These are phyloP conservation scores for Monosporascus sp. DNA, from an alignment of 2,329 filamentous ascomycete species.

Conservation along the genomic window DNA sequence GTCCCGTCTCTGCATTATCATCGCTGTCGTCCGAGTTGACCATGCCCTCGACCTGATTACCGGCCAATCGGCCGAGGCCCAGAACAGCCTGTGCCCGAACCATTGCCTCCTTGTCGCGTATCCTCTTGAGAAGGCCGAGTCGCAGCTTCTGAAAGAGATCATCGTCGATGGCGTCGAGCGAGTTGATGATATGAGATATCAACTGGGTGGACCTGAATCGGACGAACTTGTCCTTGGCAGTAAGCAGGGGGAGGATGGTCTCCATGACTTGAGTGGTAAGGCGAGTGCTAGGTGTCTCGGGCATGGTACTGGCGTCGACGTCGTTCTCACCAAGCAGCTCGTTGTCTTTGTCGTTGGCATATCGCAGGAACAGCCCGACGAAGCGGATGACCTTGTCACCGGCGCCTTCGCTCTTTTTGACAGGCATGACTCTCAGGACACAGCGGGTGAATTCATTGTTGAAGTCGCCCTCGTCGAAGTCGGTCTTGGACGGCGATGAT, in stretches of 20 bases:
- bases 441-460: conserved; percentile 81
- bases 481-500: conserved; percentile 45
- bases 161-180: conserved; percentile 85
- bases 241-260: conserved; percentile 68
- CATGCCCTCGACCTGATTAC: conserved; percentile 68
- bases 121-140: conserved; percentile 72
- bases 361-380: conserved; percentile 76
- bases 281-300: conserved; percentile 78
- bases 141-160: conserved; percentile 81
- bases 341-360: conserved; percentile 65
- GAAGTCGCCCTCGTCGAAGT: conserved; percentile 81
- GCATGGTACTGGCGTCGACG: conserved; percentile 64
- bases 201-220: conserved; percentile 87
- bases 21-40: conserved; percentile 66
- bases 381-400: conserved; percentile 85
- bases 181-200: conserved; percentile 87
- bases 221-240: conserved; percentile 86
- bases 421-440: conserved; percentile 71
- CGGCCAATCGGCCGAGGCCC: conserved; percentile 79
- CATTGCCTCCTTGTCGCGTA: conserved; percentile 90
- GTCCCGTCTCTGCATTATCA: conserved; percentile 60
- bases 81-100: conserved; percentile 89
- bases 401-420: conserved; percentile 87
- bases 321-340: conserved; percentile 61
- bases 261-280: conserved; percentile 71